Percentiles rank a stretch among this genome's conserved stretches.
phyloP scores from a whole-genome alignment of 2,329 filamentous ascomycete genomes.

The Leptographium procerum region DNA sequence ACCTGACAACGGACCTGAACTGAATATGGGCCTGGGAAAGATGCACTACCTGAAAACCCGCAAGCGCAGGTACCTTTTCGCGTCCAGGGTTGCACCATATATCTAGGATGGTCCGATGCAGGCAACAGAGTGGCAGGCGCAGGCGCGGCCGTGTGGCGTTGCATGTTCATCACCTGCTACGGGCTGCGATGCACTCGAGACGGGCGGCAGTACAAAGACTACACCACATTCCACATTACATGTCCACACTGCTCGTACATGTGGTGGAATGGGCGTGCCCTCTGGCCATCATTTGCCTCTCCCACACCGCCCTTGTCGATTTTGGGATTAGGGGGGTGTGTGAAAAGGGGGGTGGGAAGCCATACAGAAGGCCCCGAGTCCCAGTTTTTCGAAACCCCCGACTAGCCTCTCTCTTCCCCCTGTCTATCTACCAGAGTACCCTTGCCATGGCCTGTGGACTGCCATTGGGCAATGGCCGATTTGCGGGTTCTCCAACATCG shows the following conservation, averaged over 20 bases:
- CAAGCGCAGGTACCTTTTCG: not conserved
- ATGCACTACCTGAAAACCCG: not conserved
- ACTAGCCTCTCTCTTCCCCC: conserved; percentile 3
- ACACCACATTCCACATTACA: not conserved
- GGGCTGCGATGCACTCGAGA: not conserved
- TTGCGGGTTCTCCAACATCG: conserved; percentile 23
- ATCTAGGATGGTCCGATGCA: conserved; percentile 6
- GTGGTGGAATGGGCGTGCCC: not conserved
- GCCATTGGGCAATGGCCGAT: conserved; percentile 37
- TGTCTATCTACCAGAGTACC: conserved; percentile 8
- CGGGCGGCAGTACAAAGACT: not conserved
- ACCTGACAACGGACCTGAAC: not conserved
- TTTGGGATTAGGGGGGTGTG: conserved; percentile 8
- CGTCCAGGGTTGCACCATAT: conserved; percentile 8
- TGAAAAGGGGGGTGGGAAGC: no score
- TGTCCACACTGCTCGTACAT: no score
- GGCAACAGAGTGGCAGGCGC: not conserved
- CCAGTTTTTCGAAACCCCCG: conserved; percentile 12
- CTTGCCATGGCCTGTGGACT: conserved; percentile 32
- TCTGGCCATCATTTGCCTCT: not conserved
- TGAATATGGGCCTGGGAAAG: no score
- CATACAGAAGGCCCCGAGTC: conserved; percentile 7
- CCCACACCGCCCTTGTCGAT: conserved; percentile 11
- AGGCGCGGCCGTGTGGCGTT: not conserved
- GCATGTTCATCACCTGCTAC: not conserved